These are phyloP conservation scores for Canavalia ensiformis DNA, from an alignment of 306 rosid genomes.

Conservation along the genomic window DNA sequence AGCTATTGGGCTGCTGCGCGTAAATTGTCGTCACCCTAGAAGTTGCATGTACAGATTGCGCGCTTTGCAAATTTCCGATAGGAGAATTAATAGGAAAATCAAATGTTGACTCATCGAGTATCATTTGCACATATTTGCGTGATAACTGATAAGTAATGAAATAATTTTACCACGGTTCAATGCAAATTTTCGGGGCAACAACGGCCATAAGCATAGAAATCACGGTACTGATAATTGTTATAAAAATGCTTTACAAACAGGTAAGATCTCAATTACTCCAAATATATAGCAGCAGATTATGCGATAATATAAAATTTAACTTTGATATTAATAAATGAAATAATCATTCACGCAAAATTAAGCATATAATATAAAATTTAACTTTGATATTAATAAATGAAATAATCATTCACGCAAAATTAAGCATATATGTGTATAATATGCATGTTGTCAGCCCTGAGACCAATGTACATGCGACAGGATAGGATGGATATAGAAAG, in stretches of 20 bases:
- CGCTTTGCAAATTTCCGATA: background rate
- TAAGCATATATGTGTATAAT: slow-evolving; percentile 40
- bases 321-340: slow-evolving; percentile 41
- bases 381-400: no score
- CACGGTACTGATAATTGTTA: background rate
- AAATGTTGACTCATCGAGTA: background rate
- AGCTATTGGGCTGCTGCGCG: no score
- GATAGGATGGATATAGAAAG: slow-evolving; percentile 21
- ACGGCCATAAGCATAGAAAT: background rate
- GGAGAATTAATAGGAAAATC: no score
- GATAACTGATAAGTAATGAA: background rate
- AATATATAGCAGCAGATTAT: background rate
- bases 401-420: slow-evolving; percentile 42
- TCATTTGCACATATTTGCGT: background rate
- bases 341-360: slow-evolving; percentile 40
- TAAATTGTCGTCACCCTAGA: no score
- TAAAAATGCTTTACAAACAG: background rate
- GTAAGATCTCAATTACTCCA: background rate
- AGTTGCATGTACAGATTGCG: no score
- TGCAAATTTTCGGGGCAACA: background rate
- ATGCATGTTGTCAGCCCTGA: slow-evolving; percentile 42
- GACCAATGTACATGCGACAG: slow-evolving; percentile 47
- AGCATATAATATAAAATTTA: no score
- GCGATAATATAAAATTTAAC: background rate
- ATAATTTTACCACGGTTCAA: background rate